Evolutionary conservation across 2,329 filamentous ascomycete genomes (phyloP).

Genomic region (Allantophomopsis cytisporea): DNA sequence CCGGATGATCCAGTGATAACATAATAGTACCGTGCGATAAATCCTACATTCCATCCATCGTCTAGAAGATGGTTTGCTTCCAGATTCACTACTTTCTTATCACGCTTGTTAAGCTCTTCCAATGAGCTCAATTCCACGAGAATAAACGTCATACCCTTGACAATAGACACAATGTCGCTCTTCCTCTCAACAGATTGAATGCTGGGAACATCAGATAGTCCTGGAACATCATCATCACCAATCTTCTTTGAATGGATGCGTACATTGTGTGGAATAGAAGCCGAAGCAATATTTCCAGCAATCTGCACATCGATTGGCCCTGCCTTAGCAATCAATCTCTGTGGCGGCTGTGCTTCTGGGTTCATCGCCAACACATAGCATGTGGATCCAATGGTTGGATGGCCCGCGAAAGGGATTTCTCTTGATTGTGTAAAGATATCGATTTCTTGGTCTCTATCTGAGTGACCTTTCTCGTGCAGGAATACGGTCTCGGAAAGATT

Average conservation of each 20-base stretch:
- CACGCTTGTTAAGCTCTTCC: conserved; percentile 37
- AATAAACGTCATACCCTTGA: conserved; percentile 61
- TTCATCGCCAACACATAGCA: conserved; percentile 26
- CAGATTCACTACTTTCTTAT: conserved; percentile 22
- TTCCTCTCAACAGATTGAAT: conserved; percentile 25
- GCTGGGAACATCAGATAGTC: conserved; percentile 15
- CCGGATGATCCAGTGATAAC: conserved; percentile 23
- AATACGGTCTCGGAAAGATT: conserved; percentile 53
- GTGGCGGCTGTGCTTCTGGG: conserved; percentile 11
- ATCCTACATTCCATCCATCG: conserved; percentile 38
- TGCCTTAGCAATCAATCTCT: conserved; percentile 36
- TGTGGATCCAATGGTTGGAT: conserved; percentile 44
- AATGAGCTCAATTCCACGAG: conserved; percentile 47
- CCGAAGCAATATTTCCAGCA: conserved; percentile 34
- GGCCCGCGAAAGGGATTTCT: conserved; percentile 47
- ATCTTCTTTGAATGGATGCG: conserved; percentile 39
- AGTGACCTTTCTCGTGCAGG: conserved; percentile 28
- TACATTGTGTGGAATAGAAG: conserved; percentile 54
- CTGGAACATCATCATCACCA: conserved; percentile 8
- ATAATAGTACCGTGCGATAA: conserved; percentile 46
- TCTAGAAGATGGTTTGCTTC: conserved; percentile 26
- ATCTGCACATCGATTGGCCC: conserved; percentile 29
- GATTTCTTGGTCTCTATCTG: conserved; percentile 22
- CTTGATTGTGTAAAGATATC: conserved; percentile 41
- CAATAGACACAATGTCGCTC: conserved; percentile 46